Evolutionary conservation across 164 flowering plant species (phyloP), one percentile per base, ranked within the genome.

Genomic region (Dillenia turbinata): DNA sequence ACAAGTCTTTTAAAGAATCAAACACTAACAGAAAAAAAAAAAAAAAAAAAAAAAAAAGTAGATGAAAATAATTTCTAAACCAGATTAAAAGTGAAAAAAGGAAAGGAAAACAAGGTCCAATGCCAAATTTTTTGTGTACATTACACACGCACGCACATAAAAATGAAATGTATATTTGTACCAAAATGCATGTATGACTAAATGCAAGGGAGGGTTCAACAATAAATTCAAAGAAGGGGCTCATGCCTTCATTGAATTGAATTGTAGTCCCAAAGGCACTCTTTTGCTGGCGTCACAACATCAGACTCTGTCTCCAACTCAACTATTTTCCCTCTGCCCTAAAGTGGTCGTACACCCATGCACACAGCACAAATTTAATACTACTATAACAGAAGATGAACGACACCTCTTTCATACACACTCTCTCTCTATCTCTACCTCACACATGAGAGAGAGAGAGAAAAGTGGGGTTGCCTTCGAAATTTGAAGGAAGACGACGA

Each of bases 261-360:
- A 33, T 33, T 71, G 67, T 40, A 64, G 47, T 61, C 70, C 60
- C 40, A 33, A 64, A 22, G 58, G 45, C 40, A 44, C 59, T 17
- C 54, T 64, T 73, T 70, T 43, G 70, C 78, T 62, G 55, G 74
- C 76, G 65, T 78, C 75, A 73, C 56, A 45, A 9, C 62, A 56
- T 61, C 70, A 66, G 75, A 60, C 47, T 9, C 59, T 78, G 75
- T 73, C 70, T 47, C 77, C 46, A 57, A 46, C 47, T 53, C 40
- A 10, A 57, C 57, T 61, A 43, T 59, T 65, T 33, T 57, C 49
- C 46, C 67, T 63, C 52, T 73, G 65, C 63, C 59, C 63, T 62
- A 22, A 54, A 56, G 44, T 55, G 45, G 48, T 56, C 55, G 69
- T 69, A 56, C 77, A 69, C 68, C 68, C 67, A 71, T 71, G 74